phyloP scores from a whole-genome alignment of 2,329 filamentous ascomycete genomes.

The Phialophora expanda region DNA sequence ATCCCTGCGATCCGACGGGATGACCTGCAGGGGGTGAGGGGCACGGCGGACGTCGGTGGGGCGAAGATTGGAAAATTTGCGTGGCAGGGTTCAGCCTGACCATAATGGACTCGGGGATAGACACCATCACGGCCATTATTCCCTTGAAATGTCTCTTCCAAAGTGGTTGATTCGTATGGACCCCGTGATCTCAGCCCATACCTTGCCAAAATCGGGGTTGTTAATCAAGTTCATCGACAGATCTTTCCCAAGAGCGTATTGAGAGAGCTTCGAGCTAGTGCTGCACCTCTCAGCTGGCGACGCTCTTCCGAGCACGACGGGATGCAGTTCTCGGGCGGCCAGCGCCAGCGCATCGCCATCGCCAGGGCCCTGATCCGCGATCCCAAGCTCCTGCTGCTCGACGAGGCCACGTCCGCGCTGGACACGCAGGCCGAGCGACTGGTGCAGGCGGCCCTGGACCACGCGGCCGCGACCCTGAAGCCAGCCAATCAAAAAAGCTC shows the following conservation, averaged over 20 bases:
- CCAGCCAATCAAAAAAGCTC: no score
- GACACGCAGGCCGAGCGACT: conserved; percentile 48
- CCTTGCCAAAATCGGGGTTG: conserved; percentile 35
- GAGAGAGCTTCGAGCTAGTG: no score
- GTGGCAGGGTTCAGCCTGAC: conserved; percentile 5
- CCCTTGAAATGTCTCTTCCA: conserved; percentile 9
- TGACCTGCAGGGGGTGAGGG: no score
- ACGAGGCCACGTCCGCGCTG: conserved; percentile 52
- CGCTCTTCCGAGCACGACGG: no score
- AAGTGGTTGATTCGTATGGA: background rate
- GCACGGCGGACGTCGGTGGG: no score
- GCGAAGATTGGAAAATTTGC: no score
- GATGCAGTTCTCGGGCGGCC: conserved; percentile 48
- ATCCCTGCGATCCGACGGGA: no score
- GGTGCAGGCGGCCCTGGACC: conserved; percentile 44
- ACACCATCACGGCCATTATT: background rate
- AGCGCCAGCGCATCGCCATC: conserved; percentile 52
- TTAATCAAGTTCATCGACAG: conserved; percentile 17
- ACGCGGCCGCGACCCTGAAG: conserved; percentile 38
- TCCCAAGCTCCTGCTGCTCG: conserved; percentile 46
- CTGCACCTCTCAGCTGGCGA: no score
- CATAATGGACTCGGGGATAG: background rate
- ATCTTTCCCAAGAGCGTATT: conserved; percentile 33
- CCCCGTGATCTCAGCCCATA: conserved; percentile 10
- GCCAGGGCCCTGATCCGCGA: conserved; percentile 50